Conservation (phyloP, 768 basidiomycete genomes). For the Saitozyma sp. region DNA sequence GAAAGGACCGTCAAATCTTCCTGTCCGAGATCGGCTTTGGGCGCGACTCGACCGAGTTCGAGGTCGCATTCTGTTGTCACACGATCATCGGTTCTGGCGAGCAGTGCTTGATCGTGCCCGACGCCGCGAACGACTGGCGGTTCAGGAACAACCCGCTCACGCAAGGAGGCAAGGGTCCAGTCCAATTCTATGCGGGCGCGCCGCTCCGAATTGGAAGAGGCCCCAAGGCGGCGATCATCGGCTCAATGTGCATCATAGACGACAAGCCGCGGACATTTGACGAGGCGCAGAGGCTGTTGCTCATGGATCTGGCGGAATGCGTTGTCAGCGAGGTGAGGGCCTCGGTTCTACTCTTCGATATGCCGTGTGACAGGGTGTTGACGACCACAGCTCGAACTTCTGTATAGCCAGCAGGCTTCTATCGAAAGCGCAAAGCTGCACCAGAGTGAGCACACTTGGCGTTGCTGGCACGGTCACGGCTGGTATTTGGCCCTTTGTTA, state of each 20-base stretch:
- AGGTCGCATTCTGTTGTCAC: slow-evolving; percentile 46
- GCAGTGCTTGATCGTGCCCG: slow-evolving; percentile 40
- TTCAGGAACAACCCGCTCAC: slow-evolving; percentile 42
- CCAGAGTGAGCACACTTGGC: slow-evolving; percentile 37
- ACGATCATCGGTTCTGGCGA: slow-evolving; percentile 28
- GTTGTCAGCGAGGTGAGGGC: slow-evolving; percentile 44
- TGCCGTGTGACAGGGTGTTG: not conserved
- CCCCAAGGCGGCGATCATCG: slow-evolving; percentile 36
- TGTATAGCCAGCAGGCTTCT: slow-evolving; percentile 41
- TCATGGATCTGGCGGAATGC: slow-evolving; percentile 46
- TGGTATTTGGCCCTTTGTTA: not conserved
- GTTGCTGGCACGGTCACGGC: not conserved
- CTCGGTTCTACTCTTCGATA: not conserved
- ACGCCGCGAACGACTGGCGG: slow-evolving; percentile 45
- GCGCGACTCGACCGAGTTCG: slow-evolving; percentile 20
- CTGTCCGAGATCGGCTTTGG: slow-evolving; percentile 36
- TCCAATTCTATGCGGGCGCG: slow-evolving; percentile 45
- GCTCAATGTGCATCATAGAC: slow-evolving; percentile 46
- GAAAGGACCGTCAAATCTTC: slow-evolving; percentile 34
- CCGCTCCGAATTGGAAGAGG: slow-evolving; percentile 37
- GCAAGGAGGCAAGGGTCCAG: slow-evolving; percentile 17
- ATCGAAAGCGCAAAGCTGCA: slow-evolving; percentile 43
- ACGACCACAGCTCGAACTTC: slow-evolving; percentile 36
- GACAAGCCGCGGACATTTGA: slow-evolving; percentile 39
- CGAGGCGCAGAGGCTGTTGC: slow-evolving; percentile 21